Evolutionary conservation across 768 basidiomycete species (phyloP), one percentile per base, ranked within the genome.

Genomic region (Mycena pura): DNA sequence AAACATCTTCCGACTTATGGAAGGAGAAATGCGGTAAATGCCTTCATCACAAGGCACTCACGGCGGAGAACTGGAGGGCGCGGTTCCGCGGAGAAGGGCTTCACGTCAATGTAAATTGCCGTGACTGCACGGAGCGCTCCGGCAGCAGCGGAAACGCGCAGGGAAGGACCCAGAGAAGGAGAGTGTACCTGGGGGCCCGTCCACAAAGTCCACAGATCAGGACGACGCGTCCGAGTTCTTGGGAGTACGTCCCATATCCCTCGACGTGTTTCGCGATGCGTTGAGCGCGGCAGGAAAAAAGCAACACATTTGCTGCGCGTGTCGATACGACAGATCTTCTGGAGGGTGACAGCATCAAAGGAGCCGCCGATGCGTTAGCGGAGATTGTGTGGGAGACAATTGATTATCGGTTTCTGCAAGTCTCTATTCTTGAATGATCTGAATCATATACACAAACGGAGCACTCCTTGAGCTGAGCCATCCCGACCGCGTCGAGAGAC

Each of bases 361-460:
- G 22, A 3, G 19, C 24, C 22, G 22, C 36, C 21, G 49, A 51
- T 17, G 24, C 32, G 1, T 34, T 51, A 24, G 32, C 49, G 5
- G 49, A 27, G 36, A 34, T 51, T 21, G 22, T 51, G 7, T 51
- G 49, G 49, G 49, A 51, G 24, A 38, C 22, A n/a, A 51, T 39
- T 36, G 49, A 31, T n/a, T 51, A 51, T n/a, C 49, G 49, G 25
- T 51, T 51, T 15, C 36, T 38, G 49, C 28, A 25, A 38, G 49
- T 51, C 24, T 27, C 15, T 1, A 11, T 32, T 10, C 38, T 34
- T 50, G n/a, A n/a, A n/a, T n/a, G n/a, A n/a, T n/a, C n/a, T n/a
- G n/a, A n/a, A n/a, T n/a, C n/a, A n/a, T n/a, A n/a, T n/a, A n/a
- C n/a, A n/a, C n/a, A n/a, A n/a, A n/a, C n/a, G n/a, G n/a, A n/a